These are phyloP conservation scores for Fraxinus nigra DNA, from an alignment of 305 asterid species.

Conservation along the genomic window DNA sequence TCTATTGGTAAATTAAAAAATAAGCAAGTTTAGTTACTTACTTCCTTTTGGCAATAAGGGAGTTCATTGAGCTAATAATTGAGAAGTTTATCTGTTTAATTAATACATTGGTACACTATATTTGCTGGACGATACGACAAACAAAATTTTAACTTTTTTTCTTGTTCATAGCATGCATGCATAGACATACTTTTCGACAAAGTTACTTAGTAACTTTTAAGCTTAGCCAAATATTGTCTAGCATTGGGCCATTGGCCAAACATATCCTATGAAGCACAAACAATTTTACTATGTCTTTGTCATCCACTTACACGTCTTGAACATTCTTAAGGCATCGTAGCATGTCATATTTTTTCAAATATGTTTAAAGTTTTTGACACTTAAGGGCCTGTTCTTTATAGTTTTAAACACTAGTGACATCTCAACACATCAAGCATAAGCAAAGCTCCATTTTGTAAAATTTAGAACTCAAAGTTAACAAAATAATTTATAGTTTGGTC, in stretches of 20 bases:
- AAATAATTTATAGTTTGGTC: not conserved
- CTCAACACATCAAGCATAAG: not conserved
- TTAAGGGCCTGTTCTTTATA: not conserved
- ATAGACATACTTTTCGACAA: not conserved
- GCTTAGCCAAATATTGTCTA: not conserved
- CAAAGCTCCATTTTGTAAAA: not conserved
- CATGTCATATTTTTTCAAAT: not conserved
- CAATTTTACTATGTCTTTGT: not conserved
- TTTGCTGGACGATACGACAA: not conserved
- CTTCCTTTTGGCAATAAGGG: not conserved
- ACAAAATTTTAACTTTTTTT: not conserved
- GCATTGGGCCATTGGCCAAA: not conserved
- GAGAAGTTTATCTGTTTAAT: not conserved
- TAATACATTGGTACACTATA: not conserved
- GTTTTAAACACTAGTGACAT: not conserved
- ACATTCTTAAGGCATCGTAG: not conserved
- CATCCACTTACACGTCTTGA: not conserved
- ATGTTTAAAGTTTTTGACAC: not conserved
- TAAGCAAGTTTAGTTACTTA: not conserved
- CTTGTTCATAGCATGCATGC: not conserved
- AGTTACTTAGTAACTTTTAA: not conserved
- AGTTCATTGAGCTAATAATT: not conserved
- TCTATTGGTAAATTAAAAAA: not conserved
- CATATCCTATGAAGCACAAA: not conserved
- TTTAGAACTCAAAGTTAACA: not conserved